phyloP scores from a whole-genome alignment of 2,329 filamentous ascomycete species.

The Shiraia sp. region DNA sequence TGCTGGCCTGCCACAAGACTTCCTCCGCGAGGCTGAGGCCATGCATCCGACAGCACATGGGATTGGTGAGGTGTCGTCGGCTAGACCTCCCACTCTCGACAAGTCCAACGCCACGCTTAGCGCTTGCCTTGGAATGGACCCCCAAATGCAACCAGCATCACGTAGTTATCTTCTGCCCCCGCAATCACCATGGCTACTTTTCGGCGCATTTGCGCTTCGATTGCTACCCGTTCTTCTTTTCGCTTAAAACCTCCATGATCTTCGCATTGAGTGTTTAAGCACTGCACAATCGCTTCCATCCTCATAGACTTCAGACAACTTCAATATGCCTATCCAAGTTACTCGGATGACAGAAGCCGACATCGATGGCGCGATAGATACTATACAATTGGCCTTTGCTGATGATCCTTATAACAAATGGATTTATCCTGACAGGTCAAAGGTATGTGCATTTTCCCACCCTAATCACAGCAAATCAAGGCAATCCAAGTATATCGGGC shows the following conservation, averaged over 20 bases:
- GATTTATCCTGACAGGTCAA: conserved; percentile 63
- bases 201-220: background rate
- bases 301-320: conserved; percentile 3
- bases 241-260: conserved; percentile 4
- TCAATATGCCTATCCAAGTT: conserved; percentile 56
- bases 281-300: background rate
- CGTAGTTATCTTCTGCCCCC: conserved; percentile 7
- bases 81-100: conserved; percentile 2
- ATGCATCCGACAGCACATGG: background rate
- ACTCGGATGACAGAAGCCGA: conserved; percentile 60
- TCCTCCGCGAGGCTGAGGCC: too few relatives aligned
- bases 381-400: conserved; percentile 68
- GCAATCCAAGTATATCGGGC: too few relatives aligned
- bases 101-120: conserved; percentile 2
- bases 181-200: conserved; percentile 16
- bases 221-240: background rate
- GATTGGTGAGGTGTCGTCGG: conserved; percentile 1
- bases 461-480: background rate
- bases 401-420: conserved; percentile 70
- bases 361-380: conserved; percentile 66
- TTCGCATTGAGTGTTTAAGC: background rate
- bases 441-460: conserved; percentile 47
- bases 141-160: conserved; percentile 6
- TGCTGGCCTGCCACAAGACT: background rate
- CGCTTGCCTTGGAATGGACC: background rate